Percentiles rank a stretch among this genome's conserved stretches.
phyloP scores from a whole-genome alignment of 306 rosid genomes.

The Carpinus viminea region DNA sequence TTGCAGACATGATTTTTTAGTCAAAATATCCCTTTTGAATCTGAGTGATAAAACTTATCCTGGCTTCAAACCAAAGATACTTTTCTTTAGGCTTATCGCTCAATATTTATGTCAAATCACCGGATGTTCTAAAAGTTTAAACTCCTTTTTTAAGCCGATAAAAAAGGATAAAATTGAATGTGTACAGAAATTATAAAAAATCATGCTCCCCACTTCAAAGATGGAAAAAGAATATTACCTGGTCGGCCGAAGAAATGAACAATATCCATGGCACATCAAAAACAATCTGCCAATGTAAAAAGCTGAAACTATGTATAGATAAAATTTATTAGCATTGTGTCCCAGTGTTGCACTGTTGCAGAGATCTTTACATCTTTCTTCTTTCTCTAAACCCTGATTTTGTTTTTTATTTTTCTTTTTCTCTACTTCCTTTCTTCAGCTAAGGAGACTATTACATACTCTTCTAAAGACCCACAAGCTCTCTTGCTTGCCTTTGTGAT shows the following conservation, averaged over 20 bases:
- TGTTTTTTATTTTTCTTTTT: neutral
- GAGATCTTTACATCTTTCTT: slow-evolving; percentile 22
- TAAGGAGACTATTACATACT: slow-evolving; percentile 23
- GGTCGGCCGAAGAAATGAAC: neutral
- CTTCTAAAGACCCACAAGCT: slow-evolving; percentile 23
- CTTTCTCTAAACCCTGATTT: slow-evolving; percentile 16
- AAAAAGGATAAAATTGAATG: too few relatives aligned
- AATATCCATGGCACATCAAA: neutral
- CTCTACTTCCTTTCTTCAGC: slow-evolving; percentile 24
- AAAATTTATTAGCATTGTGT: slow-evolving; percentile 21
- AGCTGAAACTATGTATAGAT: slow-evolving; percentile 20
- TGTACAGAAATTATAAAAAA: neutral
- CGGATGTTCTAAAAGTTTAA: too few relatives aligned
- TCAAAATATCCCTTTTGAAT: neutral
- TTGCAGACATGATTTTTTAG: neutral
- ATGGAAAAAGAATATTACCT: neutral
- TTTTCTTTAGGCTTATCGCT: too few relatives aligned
- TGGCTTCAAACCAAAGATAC: too few relatives aligned
- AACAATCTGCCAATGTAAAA: neutral
- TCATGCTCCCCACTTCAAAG: neutral
- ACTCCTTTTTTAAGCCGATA: too few relatives aligned
- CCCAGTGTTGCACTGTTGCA: slow-evolving; percentile 20
- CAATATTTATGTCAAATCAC: too few relatives aligned
- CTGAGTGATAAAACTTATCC: neutral
- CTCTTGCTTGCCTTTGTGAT: slow-evolving; percentile 24